A percentile compares a stretch with the other conserved stretches of the same genome.
Conservation (phyloP, 1,139 yeast genomes). For the Hyphopichia khmerensis region DNA sequence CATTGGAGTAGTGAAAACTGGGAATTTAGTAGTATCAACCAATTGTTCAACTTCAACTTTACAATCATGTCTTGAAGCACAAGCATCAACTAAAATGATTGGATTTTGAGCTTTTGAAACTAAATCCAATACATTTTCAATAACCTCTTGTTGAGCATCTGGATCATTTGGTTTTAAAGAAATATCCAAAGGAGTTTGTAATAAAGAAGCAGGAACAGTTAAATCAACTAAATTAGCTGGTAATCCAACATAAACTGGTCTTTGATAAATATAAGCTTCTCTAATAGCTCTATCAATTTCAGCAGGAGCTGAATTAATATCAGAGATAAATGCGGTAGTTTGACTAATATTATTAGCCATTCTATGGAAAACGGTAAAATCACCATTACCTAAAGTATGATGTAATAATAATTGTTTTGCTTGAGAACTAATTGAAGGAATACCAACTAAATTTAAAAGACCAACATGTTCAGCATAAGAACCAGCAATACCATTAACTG, state of each 20-base stretch:
- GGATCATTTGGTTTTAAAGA: constrained; percentile 60
- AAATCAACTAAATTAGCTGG: constrained; percentile 81
- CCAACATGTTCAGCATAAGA: constrained; percentile 45
- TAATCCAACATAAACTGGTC: constrained; percentile 81
- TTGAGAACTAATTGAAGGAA: constrained; percentile 38
- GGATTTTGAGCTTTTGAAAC: constrained; percentile 64
- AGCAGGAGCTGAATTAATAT: constrained; percentile 61
- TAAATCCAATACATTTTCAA: constrained; percentile 53
- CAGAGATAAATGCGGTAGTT: constrained; percentile 63
- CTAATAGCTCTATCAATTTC: constrained; percentile 74
- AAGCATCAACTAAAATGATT: constrained; percentile 79
- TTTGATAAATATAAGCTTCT: constrained; percentile 67
- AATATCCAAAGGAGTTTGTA: constrained; percentile 66
- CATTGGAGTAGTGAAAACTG: constrained; percentile 87
- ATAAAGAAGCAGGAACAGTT: constrained; percentile 52
- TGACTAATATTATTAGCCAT: constrained; percentile 64
- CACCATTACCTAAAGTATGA: constrained; percentile 49
- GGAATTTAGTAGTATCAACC: constrained; percentile 72
- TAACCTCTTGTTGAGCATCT: constrained; percentile 71
- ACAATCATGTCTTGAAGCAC: constrained; percentile 78
- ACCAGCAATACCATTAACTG: constrained; percentile 43
- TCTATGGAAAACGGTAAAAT: constrained; percentile 45
- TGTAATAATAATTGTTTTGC: constrained; percentile 40
- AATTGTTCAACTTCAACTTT: constrained; percentile 59
- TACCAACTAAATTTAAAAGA: constrained; percentile 40